These are phyloP conservation scores for Macroventuria anomochaeta DNA, from an alignment of 2,329 filamentous ascomycete genomes.

Conservation along the genomic window DNA sequence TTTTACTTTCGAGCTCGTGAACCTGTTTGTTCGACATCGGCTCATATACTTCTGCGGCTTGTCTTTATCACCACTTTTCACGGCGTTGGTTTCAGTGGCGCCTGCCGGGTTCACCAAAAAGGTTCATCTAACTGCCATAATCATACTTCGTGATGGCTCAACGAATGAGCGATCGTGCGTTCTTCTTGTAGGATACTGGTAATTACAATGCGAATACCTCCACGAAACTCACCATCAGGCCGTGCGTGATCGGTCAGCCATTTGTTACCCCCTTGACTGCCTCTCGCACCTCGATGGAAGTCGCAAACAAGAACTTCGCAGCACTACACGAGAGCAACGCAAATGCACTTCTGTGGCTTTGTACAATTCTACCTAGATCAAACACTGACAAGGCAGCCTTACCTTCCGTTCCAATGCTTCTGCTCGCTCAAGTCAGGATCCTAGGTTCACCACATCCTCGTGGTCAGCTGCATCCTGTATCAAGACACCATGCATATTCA, in stretches of 20 bases:
- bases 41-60: not conserved
- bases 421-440: too few relatives aligned
- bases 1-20: not conserved
- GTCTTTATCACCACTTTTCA: slow-evolving; percentile 3
- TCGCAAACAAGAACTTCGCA: too few relatives aligned
- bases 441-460: not conserved
- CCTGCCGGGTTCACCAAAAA: slow-evolving; percentile 3
- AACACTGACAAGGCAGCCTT: too few relatives aligned
- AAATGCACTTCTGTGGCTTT: too few relatives aligned
- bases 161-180: not conserved
- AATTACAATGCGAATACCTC: slow-evolving; percentile 4
- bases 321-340: too few relatives aligned
- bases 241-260: not conserved
- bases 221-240: not conserved
- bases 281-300: too few relatives aligned
- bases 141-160: not conserved
- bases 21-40: not conserved
- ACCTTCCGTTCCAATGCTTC: too few relatives aligned
- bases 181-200: slow-evolving; percentile 9
- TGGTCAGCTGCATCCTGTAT: not conserved
- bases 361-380: too few relatives aligned
- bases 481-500: not conserved
- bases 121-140: slow-evolving; percentile 1
- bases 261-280: not conserved
- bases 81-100: not conserved